A percentile compares a stretch with the other conserved stretches of the same genome.
Conservation (phyloP, 306 rosid genomes). For the Benincasa hispida region DNA sequence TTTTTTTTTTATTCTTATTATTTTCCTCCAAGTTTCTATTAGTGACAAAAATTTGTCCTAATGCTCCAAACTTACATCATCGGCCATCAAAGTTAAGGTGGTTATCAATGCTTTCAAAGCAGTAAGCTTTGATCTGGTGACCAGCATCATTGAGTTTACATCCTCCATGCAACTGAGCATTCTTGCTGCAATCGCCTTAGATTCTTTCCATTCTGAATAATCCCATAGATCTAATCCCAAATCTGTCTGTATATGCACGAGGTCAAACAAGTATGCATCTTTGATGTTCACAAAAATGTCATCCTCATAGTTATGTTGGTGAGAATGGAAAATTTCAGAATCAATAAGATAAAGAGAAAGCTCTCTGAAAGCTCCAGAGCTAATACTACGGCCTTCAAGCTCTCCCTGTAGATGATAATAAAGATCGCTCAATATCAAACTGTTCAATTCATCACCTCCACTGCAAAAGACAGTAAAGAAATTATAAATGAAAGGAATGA, state of each 20-base stretch:
- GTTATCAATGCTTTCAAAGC: conserved; percentile 53
- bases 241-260: conserved; percentile 44
- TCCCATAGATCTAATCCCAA: conserved; percentile 76
- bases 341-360: conserved; percentile 50
- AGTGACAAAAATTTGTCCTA: neutral
- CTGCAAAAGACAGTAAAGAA: conserved; percentile 25
- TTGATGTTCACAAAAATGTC: conserved; percentile 32
- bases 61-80: conserved; percentile 44
- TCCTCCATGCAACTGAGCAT: conserved; percentile 57
- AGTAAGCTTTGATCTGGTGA: conserved; percentile 59
- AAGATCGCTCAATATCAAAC: conserved; percentile 74
- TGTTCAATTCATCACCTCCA: conserved; percentile 61
- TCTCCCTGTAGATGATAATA: conserved; percentile 89
- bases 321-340: conserved; percentile 35
- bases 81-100: conserved; percentile 40
- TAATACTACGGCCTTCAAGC: conserved; percentile 80
- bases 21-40: neutral
- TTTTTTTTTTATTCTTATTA: neutral
- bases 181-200: conserved; percentile 57
- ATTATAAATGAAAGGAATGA: conserved; percentile 2
- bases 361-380: conserved; percentile 71
- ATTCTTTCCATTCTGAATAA: conserved; percentile 56
- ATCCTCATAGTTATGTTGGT: conserved; percentile 38
- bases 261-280: conserved; percentile 53
- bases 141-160: conserved; percentile 49